phyloP scores from a whole-genome alignment of 345 rosid genomes.

The Durio zibethinus region DNA sequence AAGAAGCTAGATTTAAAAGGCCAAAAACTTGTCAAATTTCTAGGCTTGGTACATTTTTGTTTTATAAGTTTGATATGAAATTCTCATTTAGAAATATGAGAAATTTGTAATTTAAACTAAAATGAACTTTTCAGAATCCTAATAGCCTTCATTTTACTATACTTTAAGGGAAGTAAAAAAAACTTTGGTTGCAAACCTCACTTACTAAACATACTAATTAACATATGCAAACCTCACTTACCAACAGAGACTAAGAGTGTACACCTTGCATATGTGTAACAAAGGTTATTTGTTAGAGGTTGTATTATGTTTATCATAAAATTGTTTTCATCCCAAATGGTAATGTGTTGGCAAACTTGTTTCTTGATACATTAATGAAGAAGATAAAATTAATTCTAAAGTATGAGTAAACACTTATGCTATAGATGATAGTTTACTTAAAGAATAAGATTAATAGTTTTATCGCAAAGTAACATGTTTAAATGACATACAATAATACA shows the following conservation, averaged over 20 bases:
- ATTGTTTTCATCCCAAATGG: conserved; percentile 98
- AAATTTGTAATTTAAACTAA: neutral
- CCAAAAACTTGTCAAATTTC: neutral
- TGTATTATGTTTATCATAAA: conserved; percentile 96
- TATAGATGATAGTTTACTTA: neutral
- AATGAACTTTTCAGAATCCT: neutral
- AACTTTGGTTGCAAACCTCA: neutral
- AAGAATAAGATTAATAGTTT: neutral
- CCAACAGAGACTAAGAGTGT: conserved; percentile 93
- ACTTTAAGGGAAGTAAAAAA: neutral
- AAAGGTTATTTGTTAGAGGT: conserved; percentile 89
- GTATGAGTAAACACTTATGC: neutral
- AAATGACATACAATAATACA: neutral
- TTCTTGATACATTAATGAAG: conserved; percentile 44
- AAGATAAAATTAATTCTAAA: neutral
- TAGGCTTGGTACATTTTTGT: neutral
- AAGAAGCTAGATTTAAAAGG: too few relatives aligned
- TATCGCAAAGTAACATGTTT: neutral
- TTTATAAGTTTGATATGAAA: neutral
- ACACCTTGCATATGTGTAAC: conserved; percentile 97
- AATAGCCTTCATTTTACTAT: neutral
- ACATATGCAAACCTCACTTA: conserved; percentile 23
- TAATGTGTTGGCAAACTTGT: conserved; percentile 99
- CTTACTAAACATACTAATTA: neutral
- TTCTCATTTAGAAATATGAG: neutral